Evolutionary conservation across 129 eudicot genomes (phyloP), one percentile per base, ranked within the genome.

Genomic region (Chrysanthemum seticuspe): DNA sequence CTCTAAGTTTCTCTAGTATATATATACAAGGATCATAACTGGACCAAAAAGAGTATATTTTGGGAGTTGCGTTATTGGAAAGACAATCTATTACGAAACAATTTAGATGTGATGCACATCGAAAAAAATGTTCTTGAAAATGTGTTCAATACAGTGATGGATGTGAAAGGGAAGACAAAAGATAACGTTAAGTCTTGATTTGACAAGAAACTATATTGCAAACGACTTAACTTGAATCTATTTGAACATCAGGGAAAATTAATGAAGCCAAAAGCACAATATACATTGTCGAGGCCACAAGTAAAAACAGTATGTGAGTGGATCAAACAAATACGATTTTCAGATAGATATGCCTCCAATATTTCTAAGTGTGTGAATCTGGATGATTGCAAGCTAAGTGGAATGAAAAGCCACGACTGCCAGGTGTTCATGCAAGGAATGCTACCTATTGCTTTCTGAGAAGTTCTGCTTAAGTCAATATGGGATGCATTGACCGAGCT

Each of bases 131-230:
- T 49, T 19, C 48, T 67, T 48, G 72, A 67, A 10, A 67, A 49
- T 47, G 36, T 67, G 50, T 45, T 67, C 10, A 67, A 67, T 67
- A 67, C 59, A 1, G 10, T 67, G 7, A 67, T 67, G 59, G 72
- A 21, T 67, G 56, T 67, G 72, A 66, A 66, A 3, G 55, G 57
- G 51, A 67, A 67, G 71, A 67, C 55, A 40, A 47, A 67, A 40
- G 71, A 67, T 6, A 67, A 45, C 16, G 53, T 18, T 10, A 67
- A 67, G 72, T 51, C 58, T 18, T 59, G 59, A 47, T n/a, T 7
- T 1, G 72, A 67, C 7, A 13, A 48, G 19, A 11, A 49, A 67
- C 8, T 0, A 8, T 23, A 45, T 49, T 67, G 36, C 14, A 67
- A 19, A 18, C 25, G 72, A 19, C 15, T 40, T 13, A 29, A 53